A percentile compares a stretch with the other conserved stretches of the same genome.
phyloP scores from a whole-genome alignment of 1,284 basidiomycete genomes.

The Fomitiporia mediterranea region DNA sequence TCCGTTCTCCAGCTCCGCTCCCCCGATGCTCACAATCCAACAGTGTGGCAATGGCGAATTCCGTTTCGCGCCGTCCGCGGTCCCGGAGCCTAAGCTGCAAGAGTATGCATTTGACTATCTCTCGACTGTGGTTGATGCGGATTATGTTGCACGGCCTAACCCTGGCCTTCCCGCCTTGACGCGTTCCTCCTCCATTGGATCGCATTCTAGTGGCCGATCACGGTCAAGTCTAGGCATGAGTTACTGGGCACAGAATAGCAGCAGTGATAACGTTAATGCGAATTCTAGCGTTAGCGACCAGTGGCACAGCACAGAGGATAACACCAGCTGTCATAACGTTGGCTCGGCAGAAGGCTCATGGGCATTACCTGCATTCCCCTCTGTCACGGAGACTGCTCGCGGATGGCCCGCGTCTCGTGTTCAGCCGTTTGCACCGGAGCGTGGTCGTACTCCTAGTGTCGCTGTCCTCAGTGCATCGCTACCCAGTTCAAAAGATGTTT shows the following conservation, averaged over 20 bases:
- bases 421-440: neutral
- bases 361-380: neutral
- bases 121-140: neutral
- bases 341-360: neutral
- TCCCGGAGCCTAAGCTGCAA: neutral
- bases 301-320: slow-evolving; percentile 6
- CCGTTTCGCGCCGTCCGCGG: neutral
- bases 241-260: neutral
- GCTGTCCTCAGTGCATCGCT: neutral
- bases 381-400: neutral
- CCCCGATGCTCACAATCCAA: neutral
- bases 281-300: neutral
- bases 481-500: neutral
- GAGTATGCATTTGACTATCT: slow-evolving; percentile 13
- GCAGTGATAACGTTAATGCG: neutral
- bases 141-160: neutral
- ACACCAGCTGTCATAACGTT: neutral
- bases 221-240: slow-evolving; percentile 10
- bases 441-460: neutral
- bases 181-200: slow-evolving; percentile 18
- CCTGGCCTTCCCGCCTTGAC: slow-evolving; percentile 12
- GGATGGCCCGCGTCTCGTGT: neutral
- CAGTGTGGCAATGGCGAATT: neutral
- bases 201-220: slow-evolving; percentile 17
- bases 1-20: neutral